phyloP scores from a whole-genome alignment of 345 rosid species.

The Reutealis trisperma region DNA sequence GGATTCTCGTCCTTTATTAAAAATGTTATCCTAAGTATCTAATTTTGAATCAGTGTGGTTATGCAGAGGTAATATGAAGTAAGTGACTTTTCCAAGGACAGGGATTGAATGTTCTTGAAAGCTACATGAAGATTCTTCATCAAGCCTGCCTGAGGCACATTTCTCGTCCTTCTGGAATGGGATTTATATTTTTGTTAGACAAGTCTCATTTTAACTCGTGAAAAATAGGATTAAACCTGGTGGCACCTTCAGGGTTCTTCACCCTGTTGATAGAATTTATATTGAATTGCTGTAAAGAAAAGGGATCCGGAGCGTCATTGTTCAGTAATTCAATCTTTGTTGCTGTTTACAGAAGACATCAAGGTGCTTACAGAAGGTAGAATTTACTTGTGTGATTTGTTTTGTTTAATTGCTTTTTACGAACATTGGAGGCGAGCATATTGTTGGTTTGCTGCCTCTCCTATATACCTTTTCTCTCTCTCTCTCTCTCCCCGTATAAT shows the following conservation, averaged over 20 bases:
- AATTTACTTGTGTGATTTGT: constrained; percentile 10
- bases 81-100: constrained; percentile 12
- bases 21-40: not conserved
- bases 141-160: not conserved
- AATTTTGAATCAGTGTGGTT: not conserved
- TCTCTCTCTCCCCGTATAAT: too few species aligned
- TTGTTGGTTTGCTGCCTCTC: not conserved
- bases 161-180: not conserved
- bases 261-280: not conserved
- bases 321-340: not conserved
- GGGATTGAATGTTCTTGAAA: constrained; percentile 4
- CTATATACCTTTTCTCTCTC: too few species aligned
- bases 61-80: constrained; percentile 19
- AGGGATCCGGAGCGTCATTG: constrained; percentile 2
- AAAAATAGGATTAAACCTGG: constrained; percentile 12
- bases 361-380: constrained; percentile 1
- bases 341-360: constrained; percentile 7
- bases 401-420: not conserved
- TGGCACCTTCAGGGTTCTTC: constrained; percentile 13
- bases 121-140: not conserved
- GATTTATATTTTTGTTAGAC: constrained; percentile 6
- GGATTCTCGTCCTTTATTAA: not conserved
- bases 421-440: not conserved
- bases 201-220: constrained; percentile 12
- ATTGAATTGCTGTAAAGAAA: constrained; percentile 6